These are phyloP conservation scores for Ilex aquifolium DNA, from an alignment of 257 asterid species.

Conservation along the genomic window DNA sequence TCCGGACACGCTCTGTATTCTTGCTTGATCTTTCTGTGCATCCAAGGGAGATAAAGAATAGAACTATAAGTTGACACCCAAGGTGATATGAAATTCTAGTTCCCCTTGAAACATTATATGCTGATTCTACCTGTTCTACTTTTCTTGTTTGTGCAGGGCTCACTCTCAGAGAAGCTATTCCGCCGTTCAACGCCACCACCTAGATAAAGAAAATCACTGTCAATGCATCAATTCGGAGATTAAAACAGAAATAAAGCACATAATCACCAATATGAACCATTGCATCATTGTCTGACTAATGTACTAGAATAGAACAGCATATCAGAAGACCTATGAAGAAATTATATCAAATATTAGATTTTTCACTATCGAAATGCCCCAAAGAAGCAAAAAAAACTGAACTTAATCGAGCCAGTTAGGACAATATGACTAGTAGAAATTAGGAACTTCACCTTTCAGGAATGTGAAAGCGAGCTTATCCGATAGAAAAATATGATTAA, in stretches of 20 bases:
- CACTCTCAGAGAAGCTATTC: slow-evolving; percentile 82
- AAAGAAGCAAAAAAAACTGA: too few relatives aligned
- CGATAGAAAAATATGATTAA: too few relatives aligned
- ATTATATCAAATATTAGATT: too few relatives aligned
- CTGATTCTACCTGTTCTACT: slow-evolving; percentile 57
- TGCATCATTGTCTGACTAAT: too few relatives aligned
- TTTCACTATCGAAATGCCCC: too few relatives aligned
- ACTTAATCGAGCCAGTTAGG: too few relatives aligned
- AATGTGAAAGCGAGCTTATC: too few relatives aligned
- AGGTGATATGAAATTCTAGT: background rate
- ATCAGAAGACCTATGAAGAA: too few relatives aligned
- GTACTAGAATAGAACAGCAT: too few relatives aligned
- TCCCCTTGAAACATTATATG: slow-evolving; percentile 3
- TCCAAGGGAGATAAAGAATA: slow-evolving; percentile 7
- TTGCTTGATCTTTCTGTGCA: slow-evolving; percentile 65
- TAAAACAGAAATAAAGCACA: slow-evolving; percentile 2
- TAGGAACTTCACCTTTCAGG: too few relatives aligned
- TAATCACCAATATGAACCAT: background rate
- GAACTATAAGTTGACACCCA: slow-evolving; percentile 5
- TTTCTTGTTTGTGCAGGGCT: slow-evolving; percentile 69
- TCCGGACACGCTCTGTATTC: slow-evolving; percentile 54
- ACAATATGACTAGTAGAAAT: too few relatives aligned
- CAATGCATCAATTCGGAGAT: slow-evolving; percentile 20
- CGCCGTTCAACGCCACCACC: slow-evolving; percentile 78
- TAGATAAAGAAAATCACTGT: slow-evolving; percentile 17